A percentile compares a stretch with the other conserved stretches of the same genome.
Evolutionary conservation across 2,329 filamentous ascomycete genomes (phyloP).

Genomic region (Lecanicillium sp.): DNA sequence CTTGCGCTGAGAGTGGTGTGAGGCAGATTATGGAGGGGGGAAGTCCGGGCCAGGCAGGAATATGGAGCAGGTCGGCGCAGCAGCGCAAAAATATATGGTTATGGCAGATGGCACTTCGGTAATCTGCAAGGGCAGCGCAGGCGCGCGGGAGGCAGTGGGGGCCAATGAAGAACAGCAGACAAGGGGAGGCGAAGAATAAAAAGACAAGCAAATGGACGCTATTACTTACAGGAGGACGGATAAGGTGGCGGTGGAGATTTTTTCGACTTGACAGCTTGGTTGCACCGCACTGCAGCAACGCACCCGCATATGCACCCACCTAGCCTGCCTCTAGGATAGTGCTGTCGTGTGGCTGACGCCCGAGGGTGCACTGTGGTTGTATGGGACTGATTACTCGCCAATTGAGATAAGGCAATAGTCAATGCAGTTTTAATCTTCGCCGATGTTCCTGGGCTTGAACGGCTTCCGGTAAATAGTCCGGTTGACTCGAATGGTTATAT

Average conservation of each 20-base stretch:
- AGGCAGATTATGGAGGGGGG: constrained; percentile 1
- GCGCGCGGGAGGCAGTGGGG: constrained; percentile 7
- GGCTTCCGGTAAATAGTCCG: too few species aligned
- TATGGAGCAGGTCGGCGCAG: constrained; percentile 6
- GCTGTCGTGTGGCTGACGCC: too few species aligned
- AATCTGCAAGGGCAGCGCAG: constrained; percentile 11
- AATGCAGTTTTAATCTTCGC: too few species aligned
- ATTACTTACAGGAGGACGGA: constrained; percentile 10
- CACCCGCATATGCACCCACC: constrained; percentile 13
- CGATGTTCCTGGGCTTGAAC: too few species aligned
- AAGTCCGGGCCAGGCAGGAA: neutral
- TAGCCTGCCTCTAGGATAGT: neutral
- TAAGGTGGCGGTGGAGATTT: constrained; percentile 14
- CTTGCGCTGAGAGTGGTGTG: neutral
- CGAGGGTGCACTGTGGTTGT: too few species aligned
- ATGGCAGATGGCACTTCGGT: constrained; percentile 6
- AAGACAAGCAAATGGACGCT: constrained; percentile 2
- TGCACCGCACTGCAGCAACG: constrained; percentile 9
- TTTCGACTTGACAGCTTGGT: constrained; percentile 10
- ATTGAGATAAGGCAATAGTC: too few species aligned
- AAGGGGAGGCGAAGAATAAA: constrained; percentile 2
- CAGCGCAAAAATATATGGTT: constrained; percentile 1
- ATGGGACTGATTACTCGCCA: too few species aligned
- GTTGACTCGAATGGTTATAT: too few species aligned
- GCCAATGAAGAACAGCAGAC: constrained; percentile 6